phyloP scores from a whole-genome alignment of 139 green algal genomes.

The Closterium sp. region DNA sequence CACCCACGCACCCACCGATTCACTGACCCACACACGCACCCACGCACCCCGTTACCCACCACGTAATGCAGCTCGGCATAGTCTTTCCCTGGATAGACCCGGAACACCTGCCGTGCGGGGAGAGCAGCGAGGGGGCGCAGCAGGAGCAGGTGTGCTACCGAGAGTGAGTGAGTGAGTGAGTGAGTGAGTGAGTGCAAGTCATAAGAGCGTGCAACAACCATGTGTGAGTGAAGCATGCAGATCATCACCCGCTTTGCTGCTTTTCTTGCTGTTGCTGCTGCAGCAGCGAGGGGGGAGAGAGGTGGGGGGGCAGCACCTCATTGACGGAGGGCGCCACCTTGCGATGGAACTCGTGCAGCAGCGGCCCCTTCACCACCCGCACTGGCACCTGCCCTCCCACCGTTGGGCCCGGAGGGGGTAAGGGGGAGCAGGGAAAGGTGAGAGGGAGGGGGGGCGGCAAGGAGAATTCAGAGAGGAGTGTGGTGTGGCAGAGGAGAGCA shows the following conservation, averaged over 20 bases:
- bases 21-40: too few relatives aligned
- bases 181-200: too few relatives aligned
- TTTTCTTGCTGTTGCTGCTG: too few relatives aligned
- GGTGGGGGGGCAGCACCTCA: not conserved
- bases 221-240: not conserved
- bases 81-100: not conserved
- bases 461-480: too few relatives aligned
- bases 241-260: not conserved
- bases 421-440: too few relatives aligned
- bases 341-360: constrained; percentile 27
- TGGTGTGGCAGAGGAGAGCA: not conserved
- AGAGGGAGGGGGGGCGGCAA: too few relatives aligned
- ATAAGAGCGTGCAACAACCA: not conserved
- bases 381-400: not conserved
- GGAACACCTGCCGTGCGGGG: not conserved
- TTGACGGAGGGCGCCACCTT: not conserved
- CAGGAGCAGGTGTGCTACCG: not conserved
- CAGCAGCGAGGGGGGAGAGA: too few relatives aligned
- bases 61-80: not conserved
- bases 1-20: too few relatives aligned
- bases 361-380: constrained; percentile 22
- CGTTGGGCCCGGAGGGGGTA: too few relatives aligned
- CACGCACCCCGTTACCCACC: not conserved
- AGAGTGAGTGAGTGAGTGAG: too few relatives aligned
- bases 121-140: too few relatives aligned